Evolutionary conservation across 805 yeast genomes (phyloP).

Genomic region (Saccharomycopsis guyanensis): DNA sequence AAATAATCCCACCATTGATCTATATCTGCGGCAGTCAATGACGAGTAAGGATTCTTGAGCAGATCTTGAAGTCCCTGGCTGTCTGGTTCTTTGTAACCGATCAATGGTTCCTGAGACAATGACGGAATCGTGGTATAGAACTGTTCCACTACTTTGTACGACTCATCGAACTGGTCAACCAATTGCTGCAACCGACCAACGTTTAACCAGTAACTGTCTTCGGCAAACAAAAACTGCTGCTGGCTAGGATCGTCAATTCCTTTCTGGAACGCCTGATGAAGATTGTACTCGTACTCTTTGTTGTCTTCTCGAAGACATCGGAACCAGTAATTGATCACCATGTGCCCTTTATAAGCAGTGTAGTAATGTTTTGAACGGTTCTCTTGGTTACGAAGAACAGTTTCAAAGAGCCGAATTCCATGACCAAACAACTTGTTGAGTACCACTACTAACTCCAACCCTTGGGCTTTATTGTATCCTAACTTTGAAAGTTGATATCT

Average conservation of each 20-base stretch:
- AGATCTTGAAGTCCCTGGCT: not conserved
- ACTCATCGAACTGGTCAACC: not conserved
- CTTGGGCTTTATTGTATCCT: not conserved
- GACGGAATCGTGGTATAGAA: not conserved
- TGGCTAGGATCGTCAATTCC: not conserved
- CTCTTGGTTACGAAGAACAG: not conserved
- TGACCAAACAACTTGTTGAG: not conserved
- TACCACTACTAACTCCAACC: not conserved
- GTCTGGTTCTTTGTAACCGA: not conserved
- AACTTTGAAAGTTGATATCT: slow-evolving; percentile 4
- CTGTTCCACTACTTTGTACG: not conserved
- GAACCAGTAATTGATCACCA: slow-evolving; percentile 9
- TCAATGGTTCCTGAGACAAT: not conserved
- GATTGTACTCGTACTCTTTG: slow-evolving; percentile 3
- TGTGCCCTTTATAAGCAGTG: not conserved
- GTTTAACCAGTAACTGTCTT: not conserved
- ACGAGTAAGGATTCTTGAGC: not conserved
- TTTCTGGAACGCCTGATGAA: not conserved
- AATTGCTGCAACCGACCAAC: not conserved
- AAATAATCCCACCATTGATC: not conserved
- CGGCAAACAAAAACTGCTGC: not conserved
- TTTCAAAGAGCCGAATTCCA: not conserved
- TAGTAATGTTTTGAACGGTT: slow-evolving; percentile 3
- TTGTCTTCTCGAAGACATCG: slow-evolving; percentile 1
- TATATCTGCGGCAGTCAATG: not conserved